Evolutionary conservation across 495 filamentous ascomycete genomes (phyloP), one percentile per base, ranked within the genome.

Genomic region (Xylaria grammica): DNA sequence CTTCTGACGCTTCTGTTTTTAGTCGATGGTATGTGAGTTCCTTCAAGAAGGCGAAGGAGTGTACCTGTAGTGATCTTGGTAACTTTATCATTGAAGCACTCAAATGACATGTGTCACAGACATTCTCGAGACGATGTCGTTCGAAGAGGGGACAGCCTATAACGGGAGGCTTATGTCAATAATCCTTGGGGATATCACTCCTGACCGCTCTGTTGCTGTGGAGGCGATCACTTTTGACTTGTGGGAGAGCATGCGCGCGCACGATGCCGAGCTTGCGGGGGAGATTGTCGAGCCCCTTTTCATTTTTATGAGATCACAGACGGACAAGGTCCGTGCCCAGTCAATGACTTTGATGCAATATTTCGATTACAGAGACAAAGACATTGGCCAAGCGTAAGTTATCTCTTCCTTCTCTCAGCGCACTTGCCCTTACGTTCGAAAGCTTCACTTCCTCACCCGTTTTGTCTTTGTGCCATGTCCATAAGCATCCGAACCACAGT

Each of bases 181-280:
- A 9, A 60, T 58, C 6, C 51, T 60, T 1, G 78, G 79, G 20
- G 15, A 69, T 15, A 13, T 38, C 44, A n/a, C 27, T 27, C 78
- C 77, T 1, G 69, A 79, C 50, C 72, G 74, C 2, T 66, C 10
- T 26, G 27, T 72, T 8, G 74, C 79, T 2, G 72, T 67, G 3
- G 73, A 81, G 55, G 75, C 49, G 26, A 80, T 80, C 22, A 72
- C 58, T 3, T 75, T 76, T 29, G 77, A 79, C 27, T 22, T 81
- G 0, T 81, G 74, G 74, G 71, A 76, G 38, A 66, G 52, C 26
- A 80, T 82, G 75, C 69, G 78, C 7, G 69, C 66, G 0, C 30
- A 56, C 22, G 74, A 79, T 42, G 36, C 20, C 7, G 65, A 45
- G 0, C 68, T 78, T 4, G 76, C 78, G 3, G 65, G 77, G 45